phyloP scores from a whole-genome alignment of 768 basidiomycete genomes.

The Russula earlei region DNA sequence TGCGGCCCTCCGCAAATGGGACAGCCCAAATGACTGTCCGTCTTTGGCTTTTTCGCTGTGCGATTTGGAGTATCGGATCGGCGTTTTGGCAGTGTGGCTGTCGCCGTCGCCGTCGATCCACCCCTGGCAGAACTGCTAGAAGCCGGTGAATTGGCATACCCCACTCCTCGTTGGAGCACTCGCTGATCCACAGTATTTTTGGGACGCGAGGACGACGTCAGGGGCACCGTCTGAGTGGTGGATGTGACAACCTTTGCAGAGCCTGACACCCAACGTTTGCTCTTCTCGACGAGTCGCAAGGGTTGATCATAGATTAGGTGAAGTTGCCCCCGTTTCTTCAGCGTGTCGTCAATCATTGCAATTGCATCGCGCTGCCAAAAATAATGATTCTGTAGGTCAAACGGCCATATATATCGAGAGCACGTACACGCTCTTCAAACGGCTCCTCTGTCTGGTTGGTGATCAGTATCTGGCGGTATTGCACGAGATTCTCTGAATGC shows the following conservation, averaged over 20 bases:
- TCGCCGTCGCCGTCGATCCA: not conserved
- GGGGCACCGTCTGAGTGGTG: not conserved
- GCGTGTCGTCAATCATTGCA: conserved; percentile 55
- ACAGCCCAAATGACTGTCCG: conserved; percentile 30
- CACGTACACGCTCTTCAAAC: conserved; percentile 50
- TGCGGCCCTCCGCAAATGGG: conserved; percentile 38
- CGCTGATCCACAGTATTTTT: not conserved
- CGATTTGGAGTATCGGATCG: conserved; percentile 20
- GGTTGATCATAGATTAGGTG: conserved; percentile 56
- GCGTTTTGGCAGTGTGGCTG: conserved; percentile 24
- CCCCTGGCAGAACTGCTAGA: not conserved
- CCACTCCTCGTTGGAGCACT: not conserved
- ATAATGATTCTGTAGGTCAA: conserved; percentile 6
- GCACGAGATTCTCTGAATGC: conserved; percentile 52
- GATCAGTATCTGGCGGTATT: conserved; percentile 61
- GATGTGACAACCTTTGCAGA: not conserved
- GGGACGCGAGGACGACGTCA: not conserved
- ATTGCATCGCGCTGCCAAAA: conserved; percentile 50
- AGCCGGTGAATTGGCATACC: not conserved
- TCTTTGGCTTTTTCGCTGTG: conserved; percentile 30
- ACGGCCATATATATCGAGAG: not conserved
- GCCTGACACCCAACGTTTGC: conserved; percentile 9
- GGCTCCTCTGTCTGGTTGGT: conserved; percentile 57
- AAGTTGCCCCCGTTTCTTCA: conserved; percentile 46
- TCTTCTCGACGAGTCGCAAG: conserved; percentile 39